phyloP scores from a whole-genome alignment of 108 stramenopile species.

The Pseudonitzschia multiseries region DNA sequence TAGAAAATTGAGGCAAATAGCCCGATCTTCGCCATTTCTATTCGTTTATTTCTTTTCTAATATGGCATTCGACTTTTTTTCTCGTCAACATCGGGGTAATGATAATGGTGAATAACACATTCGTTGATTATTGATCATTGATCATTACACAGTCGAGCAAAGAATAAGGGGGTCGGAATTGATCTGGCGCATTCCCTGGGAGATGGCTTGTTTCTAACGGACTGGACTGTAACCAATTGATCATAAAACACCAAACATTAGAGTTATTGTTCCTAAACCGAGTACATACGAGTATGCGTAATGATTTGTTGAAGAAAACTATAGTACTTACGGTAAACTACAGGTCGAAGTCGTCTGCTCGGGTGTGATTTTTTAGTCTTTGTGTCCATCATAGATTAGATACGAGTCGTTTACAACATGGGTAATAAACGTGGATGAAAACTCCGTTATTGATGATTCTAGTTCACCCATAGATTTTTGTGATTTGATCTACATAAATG shows the following conservation, averaged over 20 bases:
- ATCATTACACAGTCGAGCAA: conserved; percentile 41
- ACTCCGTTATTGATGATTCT: no score
- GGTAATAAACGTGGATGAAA: no score
- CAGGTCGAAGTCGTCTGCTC: no score
- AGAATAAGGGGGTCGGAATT: conserved; percentile 93
- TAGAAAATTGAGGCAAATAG: background rate
- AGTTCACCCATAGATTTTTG: background rate
- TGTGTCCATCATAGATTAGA: no score
- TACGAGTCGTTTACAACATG: no score
- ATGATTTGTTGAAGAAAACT: no score
- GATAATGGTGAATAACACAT: background rate
- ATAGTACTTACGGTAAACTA: no score
- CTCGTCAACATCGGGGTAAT: background rate
- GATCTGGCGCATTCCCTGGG: conserved; percentile 89
- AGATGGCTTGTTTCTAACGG: conserved; percentile 85
- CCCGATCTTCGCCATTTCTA: background rate
- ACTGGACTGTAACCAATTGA: conserved; percentile 52
- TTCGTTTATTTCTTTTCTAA: background rate
- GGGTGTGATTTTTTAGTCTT: no score
- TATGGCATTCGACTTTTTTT: background rate
- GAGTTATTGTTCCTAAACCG: background rate
- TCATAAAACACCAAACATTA: background rate
- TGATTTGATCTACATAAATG: background rate
- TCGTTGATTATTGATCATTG: no score
- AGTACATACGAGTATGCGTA: background rate